Evolutionary conservation across 2,329 filamentous ascomycete species (phyloP), one percentile per base, ranked within the genome.

Genomic region (Teratosphaeria viscida): DNA sequence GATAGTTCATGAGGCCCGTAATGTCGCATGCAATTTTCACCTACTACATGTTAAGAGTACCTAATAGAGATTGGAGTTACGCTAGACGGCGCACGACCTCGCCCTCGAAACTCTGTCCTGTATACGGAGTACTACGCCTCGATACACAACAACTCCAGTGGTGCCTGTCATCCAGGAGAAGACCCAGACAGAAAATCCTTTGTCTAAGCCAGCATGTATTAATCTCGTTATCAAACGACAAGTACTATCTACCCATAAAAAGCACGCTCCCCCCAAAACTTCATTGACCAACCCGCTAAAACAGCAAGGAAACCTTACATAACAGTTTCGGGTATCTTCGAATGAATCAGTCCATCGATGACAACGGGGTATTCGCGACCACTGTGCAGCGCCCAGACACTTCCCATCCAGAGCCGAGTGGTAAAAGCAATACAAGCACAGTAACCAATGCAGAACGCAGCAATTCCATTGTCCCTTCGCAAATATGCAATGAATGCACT

Each of bases 311-410:
- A 57, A 34, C 23, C 23, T 23, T 23, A 23, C 37, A 49, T 23
- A 55, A 49, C 56, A 58, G 52, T 32, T 34, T 34, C 27, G 57
- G 57, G 57, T 59, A 59, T 59, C 57, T 59, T 59, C 52, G 57
- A 55, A 59, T 23, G 53, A 59, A 59, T 47, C 55, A 57, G 14
- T 59, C 57, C 23, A 54, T 59, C 57, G 56, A 55, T 52, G 57
- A 55, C 49, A 49, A 39, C 11, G 57, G 57, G 57, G 57, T 59
- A 59, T 59, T 59, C 57, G 57, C 57, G 57, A 59, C 57, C 43
- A 49, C 37, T 23, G 43, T 55, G 52, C 26, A 29, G 27, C 32
- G 12, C 37, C n/a, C n/a, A 34, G 55, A 29, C 55, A 19, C 7
- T 19, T 53, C 57, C 32, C 34, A 47, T 27, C 43, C 29, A 34